Percentiles rank a stretch among this genome's conserved stretches.
Conservation (phyloP, 257 asterid species). For the Gentiana straminea region DNA sequence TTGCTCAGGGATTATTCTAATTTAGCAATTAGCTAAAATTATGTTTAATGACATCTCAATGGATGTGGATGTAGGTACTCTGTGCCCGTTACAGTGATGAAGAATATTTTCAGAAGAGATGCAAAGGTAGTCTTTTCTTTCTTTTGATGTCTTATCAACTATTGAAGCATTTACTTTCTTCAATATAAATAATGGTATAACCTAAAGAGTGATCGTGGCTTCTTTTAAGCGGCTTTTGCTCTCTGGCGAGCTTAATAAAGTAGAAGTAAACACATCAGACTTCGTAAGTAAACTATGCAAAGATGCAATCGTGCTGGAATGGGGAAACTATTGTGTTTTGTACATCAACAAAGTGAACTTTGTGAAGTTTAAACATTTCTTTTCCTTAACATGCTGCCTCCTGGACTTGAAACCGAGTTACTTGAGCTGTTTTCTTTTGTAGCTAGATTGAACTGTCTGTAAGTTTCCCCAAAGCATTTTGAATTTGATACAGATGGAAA, state of each 20-base stretch:
- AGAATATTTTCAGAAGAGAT: conserved; percentile 68
- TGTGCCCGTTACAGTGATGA: conserved; percentile 80
- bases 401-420: too few species aligned
- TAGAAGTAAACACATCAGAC: neutral
- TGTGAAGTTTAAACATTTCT: neutral
- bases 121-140: conserved; percentile 44
- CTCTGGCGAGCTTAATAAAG: too few species aligned
- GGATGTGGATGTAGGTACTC: conserved; percentile 37
- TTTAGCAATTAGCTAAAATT: conserved; percentile 3
- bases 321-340: neutral
- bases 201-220: too few species aligned
- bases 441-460: neutral
- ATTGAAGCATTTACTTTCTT: neutral
- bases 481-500: neutral
- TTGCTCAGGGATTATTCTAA: neutral
- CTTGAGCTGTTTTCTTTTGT: neutral
- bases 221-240: too few species aligned
- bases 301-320: neutral
- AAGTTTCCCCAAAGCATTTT: neutral
- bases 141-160: too few species aligned
- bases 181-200: too few species aligned
- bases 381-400: too few species aligned
- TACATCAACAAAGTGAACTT: neutral
- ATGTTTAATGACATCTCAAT: conserved; percentile 9
- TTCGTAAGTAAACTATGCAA: neutral